These are phyloP conservation scores for Leptodermis oblonga DNA, from an alignment of 257 asterid genomes.

Conservation along the genomic window DNA sequence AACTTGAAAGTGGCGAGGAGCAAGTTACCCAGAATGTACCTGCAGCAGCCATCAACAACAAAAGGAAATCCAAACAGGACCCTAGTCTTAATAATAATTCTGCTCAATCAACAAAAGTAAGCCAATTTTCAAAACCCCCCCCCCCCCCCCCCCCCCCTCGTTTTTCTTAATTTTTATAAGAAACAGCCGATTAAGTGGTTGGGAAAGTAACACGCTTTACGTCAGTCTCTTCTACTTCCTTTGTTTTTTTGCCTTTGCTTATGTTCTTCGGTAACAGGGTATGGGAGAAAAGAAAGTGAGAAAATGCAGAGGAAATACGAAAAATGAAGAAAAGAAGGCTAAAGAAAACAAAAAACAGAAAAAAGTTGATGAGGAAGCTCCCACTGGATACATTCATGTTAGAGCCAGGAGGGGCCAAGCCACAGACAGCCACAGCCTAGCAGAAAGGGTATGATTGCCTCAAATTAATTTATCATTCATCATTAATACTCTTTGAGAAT, in stretches of 20 bases:
- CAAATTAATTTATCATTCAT: background rate
- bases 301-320: conserved; percentile 20
- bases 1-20: conserved; percentile 24
- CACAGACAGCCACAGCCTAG: conserved; percentile 86
- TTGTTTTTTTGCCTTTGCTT: background rate
- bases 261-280: conserved; percentile 21
- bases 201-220: too few species aligned
- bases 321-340: conserved; percentile 31
- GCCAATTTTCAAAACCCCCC: too few species aligned
- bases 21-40: conserved; percentile 19
- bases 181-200: too few species aligned
- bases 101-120: conserved; percentile 59
- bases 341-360: conserved; percentile 24
- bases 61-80: conserved; percentile 40
- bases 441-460: conserved; percentile 60
- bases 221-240: background rate
- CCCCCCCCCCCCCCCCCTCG: too few species aligned
- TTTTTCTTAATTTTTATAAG: too few species aligned
- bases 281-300: conserved; percentile 39
- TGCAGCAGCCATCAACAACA: conserved; percentile 17
- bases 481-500: background rate
- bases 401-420: conserved; percentile 95
- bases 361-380: conserved; percentile 30
- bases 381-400: conserved; percentile 61
- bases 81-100: conserved; percentile 33